phyloP scores from a whole-genome alignment of 2,329 filamentous ascomycete species.

The Pseudogymnoascus pannorum region DNA sequence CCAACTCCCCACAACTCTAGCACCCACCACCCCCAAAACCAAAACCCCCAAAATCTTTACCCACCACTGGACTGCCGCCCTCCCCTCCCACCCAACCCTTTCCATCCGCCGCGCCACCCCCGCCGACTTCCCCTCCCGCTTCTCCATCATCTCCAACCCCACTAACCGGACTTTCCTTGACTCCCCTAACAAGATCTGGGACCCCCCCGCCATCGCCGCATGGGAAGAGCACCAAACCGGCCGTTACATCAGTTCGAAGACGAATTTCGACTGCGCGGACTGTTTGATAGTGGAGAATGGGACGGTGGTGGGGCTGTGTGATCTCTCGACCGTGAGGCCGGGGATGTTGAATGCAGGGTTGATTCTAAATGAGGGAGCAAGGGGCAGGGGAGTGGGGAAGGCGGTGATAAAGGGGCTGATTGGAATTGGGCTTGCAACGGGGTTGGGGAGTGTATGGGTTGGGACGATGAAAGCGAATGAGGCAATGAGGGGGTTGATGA shows the following conservation, averaged over 20 bases:
- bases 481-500: conserved; percentile 29
- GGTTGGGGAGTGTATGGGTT: not conserved
- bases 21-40: not conserved
- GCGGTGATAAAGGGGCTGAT: conserved; percentile 14
- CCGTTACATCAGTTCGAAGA: not conserved
- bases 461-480: conserved; percentile 30
- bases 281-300: conserved; percentile 9
- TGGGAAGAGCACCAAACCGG: conserved; percentile 13
- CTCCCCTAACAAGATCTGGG: conserved; percentile 9
- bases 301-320: conserved; percentile 10
- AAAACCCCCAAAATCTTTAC: conserved; percentile 35
- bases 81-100: conserved; percentile 41
- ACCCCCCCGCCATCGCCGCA: conserved; percentile 10
- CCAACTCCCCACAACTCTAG: no score
- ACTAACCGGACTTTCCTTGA: not conserved
- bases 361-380: conserved; percentile 15
- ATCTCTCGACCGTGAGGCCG: not conserved
- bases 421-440: conserved; percentile 16
- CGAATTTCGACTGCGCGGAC: not conserved
- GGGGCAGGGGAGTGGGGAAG: conserved; percentile 16
- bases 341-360: no score
- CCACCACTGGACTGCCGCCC: conserved; percentile 36
- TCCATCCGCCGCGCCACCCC: conserved; percentile 43
- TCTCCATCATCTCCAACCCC: conserved; percentile 33
- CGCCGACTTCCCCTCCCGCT: conserved; percentile 38